Base-by-base conservation (phyloP, 371 early-diverging fungal genomes). In the Saksenaea oblongispora region DNA sequence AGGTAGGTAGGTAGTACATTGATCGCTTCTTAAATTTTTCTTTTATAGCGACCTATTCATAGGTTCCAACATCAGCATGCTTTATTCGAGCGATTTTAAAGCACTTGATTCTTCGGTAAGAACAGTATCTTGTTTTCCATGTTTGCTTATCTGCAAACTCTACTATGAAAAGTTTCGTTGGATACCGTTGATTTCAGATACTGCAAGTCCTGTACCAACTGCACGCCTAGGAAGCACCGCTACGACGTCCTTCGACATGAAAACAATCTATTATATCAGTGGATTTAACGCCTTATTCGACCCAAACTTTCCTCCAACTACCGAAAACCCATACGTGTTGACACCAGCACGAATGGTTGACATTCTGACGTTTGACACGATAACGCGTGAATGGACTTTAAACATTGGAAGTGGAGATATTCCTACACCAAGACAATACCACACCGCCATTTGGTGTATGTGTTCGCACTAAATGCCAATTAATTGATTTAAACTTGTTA, bases 341-440 rank as follows among this genome's bases (percentile, higher is more conserved):
- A 17, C 17, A 8, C 51, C 51, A 13, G 59, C 42, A 0, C 11
- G 55, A 18, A 67, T 67, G 67, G 42, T 13, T 22, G 42, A 62
- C 2, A 58, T 67, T 11, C 34, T 67, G 10, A 37, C 34, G 26
- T 67, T 62, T 18, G 42, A 62, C n/a, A 67, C 62, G 3, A 14
- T 34, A 17, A 59, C 31, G 8, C 14, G 14, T 0, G 34, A 34
- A 7, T 67, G 67, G 67, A 22, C 4, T 13, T 36, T 51, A 36
- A 47, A 31, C 8, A 54, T n/a, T n/a, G 39, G 28, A 8, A 15
- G 18, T 22, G 51, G 58, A 58, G 44, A 37, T 8, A 51, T 54
- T 11, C 67, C 67, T 15, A 54, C 62, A 1, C 44, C 59, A 15
- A 60, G 67, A 55, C 15, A 31, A 4, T 62, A 62, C 18, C 67